Evolutionary conservation across 2,329 filamentous ascomycete genomes (phyloP).

Genomic region (Calonectria henricotiae): DNA sequence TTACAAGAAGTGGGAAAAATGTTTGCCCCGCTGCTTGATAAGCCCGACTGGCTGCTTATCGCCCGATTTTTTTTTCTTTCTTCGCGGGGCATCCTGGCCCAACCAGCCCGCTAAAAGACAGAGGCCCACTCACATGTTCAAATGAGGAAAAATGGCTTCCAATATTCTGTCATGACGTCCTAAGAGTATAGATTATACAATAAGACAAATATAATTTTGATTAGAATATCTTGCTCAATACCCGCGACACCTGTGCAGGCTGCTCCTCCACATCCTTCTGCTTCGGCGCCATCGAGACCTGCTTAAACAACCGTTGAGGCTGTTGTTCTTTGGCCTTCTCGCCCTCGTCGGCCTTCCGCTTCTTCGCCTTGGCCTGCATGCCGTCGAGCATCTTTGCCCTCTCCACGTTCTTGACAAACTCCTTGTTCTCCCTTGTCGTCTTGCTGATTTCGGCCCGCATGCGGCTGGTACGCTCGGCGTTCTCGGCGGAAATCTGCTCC

Average conservation of each 20-base stretch:
- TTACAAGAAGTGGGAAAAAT: conserved; percentile 54
- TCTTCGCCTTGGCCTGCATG: conserved; percentile 72
- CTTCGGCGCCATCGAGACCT: conserved; percentile 74
- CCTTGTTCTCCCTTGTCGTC: conserved; percentile 85
- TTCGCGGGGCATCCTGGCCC: conserved; percentile 48
- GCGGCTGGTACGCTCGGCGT: conserved; percentile 83
- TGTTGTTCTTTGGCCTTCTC: conserved; percentile 47
- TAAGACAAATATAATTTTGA: conserved; percentile 26
- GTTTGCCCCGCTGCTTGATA: conserved; percentile 61
- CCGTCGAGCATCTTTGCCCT: conserved; percentile 84
- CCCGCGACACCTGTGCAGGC: conserved; percentile 72
- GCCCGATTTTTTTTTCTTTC: conserved; percentile 46
- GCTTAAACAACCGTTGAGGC: conserved; percentile 73
- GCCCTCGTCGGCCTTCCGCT: conserved; percentile 56
- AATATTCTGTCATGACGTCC: conserved; percentile 28
- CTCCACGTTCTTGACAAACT: conserved; percentile 86
- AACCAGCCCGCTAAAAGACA: conserved; percentile 36
- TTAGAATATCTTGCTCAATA: conserved; percentile 78
- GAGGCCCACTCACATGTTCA: conserved; percentile 43
- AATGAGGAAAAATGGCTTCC: conserved; percentile 1
- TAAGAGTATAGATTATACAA: conserved; percentile 16
- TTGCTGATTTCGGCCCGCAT: conserved; percentile 85
- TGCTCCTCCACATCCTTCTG: conserved; percentile 63
- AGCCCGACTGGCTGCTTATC: conserved; percentile 55
- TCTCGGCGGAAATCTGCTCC: conserved; percentile 86